phyloP scores from a whole-genome alignment of 257 asterid genomes.

The Rauvolfia tetraphylla region DNA sequence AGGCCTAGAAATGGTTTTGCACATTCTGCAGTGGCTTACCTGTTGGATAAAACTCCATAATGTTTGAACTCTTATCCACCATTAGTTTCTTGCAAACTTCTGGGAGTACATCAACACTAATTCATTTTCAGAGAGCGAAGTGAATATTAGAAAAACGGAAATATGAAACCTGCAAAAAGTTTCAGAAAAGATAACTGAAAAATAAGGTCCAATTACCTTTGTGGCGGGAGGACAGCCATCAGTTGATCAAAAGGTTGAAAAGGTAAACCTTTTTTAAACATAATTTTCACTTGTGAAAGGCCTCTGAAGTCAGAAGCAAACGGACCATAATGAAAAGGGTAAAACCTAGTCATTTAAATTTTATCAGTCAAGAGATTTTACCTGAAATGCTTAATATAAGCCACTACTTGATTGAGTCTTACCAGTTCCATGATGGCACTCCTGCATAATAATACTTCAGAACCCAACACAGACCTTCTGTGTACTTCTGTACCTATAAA shows the following conservation, averaged over 20 bases:
- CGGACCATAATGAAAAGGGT: conserved; percentile 55
- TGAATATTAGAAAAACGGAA: not conserved
- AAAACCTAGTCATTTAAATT: conserved; percentile 34
- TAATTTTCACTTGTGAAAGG: conserved; percentile 34
- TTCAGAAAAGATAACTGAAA: not conserved
- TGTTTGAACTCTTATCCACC: conserved; percentile 35
- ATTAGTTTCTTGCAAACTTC: conserved; percentile 35
- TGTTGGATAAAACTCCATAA: conserved; percentile 45
- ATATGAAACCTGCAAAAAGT: not conserved
- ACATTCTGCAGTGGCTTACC: conserved; percentile 24
- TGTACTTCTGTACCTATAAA: conserved; percentile 43
- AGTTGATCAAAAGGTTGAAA: conserved; percentile 63
- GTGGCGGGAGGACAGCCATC: conserved; percentile 62
- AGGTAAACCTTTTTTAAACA: conserved; percentile 47
- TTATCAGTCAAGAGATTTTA: not conserved
- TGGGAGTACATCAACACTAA: conserved; percentile 59
- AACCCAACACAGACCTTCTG: conserved; percentile 73
- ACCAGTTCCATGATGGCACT: conserved; percentile 72
- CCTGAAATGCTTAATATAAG: not conserved
- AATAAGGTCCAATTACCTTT: conserved; percentile 34
- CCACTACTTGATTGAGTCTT: not conserved
- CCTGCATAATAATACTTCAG: conserved; percentile 51
- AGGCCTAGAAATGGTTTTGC: not conserved
- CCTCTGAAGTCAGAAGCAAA: conserved; percentile 62
- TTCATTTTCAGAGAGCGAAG: not conserved